Base-by-base conservation (phyloP, 2,329 filamentous ascomycete genomes). In the Diaporthe amygdali region DNA sequence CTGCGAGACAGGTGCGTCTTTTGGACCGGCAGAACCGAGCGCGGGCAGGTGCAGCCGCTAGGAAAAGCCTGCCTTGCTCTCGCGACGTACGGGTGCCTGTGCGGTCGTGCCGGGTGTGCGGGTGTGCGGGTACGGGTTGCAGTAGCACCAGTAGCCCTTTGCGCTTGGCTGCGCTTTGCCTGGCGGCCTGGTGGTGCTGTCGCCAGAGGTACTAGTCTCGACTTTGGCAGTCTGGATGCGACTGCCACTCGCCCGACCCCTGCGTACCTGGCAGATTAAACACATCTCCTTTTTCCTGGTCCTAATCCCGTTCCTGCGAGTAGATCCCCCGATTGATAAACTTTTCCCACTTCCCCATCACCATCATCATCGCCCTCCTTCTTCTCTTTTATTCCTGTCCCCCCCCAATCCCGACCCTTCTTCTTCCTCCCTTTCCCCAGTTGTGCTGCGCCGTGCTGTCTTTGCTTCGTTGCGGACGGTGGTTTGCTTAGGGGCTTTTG, bases 301-400 rank as follows among this genome's bases (percentile, higher is more conserved):
- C 54, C 37, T 56, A 30, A 37, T 55, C 66, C 66, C 51, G 41
- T 52, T 39, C 55, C n/a, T 56, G 52, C 12, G 3, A 8, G 51
- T 34, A 75, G 74, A 72, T 75, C 74, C 73, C 74, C 74, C 74
- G 71, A 74, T 76, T 75, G 71, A 71, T 68, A 72, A 75, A 74
- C 72, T 74, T 74, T 75, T 74, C 55, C 71, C 74, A 54, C 69
- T 61, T 71, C 46, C 66, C 69, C 66, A 64, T 49, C 22, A 49
- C 49, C 59, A 64, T n/a, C 66, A 63, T 47, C 66, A 41, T 56
- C 15, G 30, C 51, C 51, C 20, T 51, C 54, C 32, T 49, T 37
- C 52, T 68, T 39, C 55, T 51, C 52, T 56, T 59, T 41, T 27
- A 27, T 39, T 25, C 64, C 64, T 20, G 20, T 46, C 37, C n/a